Percentiles rank a stretch among this genome's conserved stretches.
These are phyloP conservation scores for Rhodotorula sp. DNA, from an alignment of 1,284 basidiomycete genomes.

Conservation along the genomic window DNA sequence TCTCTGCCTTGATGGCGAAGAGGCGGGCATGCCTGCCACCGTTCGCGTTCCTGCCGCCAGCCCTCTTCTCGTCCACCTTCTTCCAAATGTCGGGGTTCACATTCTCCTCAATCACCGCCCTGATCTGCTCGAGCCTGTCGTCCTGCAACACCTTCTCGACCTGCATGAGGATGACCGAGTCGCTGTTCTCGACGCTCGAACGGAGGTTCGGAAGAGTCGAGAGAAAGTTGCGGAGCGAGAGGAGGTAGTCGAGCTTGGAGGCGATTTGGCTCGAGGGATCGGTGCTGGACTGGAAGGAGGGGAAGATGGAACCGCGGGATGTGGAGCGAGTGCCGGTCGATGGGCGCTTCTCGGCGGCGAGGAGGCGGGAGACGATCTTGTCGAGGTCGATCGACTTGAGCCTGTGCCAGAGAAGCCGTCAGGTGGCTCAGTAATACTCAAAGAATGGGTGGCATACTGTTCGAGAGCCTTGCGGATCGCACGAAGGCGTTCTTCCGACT, in stretches of 20 bases:
- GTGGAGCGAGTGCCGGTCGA: background rate
- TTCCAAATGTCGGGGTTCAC: slow-evolving; percentile 81
- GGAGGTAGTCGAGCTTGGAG: slow-evolving; percentile 68
- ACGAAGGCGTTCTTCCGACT: slow-evolving; percentile 69
- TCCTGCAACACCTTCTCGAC: slow-evolving; percentile 71
- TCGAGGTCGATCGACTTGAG: slow-evolving; percentile 57
- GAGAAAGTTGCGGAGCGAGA: slow-evolving; percentile 68
- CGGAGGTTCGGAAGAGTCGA: slow-evolving; percentile 62
- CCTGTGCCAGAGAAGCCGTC: background rate
- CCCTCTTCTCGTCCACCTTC: background rate
- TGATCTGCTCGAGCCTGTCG: slow-evolving; percentile 63
- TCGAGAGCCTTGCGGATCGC: slow-evolving; percentile 68
- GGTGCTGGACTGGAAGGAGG: slow-evolving; percentile 10
- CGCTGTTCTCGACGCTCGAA: slow-evolving; percentile 55
- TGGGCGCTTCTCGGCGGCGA: slow-evolving; percentile 3
- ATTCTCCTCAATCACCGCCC: slow-evolving; percentile 58
- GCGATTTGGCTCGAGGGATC: slow-evolving; percentile 61
- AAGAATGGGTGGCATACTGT: slow-evolving; percentile 49
- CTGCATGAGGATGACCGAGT: slow-evolving; percentile 58
- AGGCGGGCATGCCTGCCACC: slow-evolving; percentile 29
- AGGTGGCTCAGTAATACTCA: too few relatives aligned
- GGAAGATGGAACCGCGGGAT: background rate
- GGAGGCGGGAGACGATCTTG: slow-evolving; percentile 61
- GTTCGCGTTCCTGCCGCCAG: slow-evolving; percentile 11
- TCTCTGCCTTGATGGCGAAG: slow-evolving; percentile 42